Evolutionary conservation across 1,284 basidiomycete genomes (phyloP), one percentile per base, ranked within the genome.

Genomic region (Erythrobasidium hasegawianum): DNA sequence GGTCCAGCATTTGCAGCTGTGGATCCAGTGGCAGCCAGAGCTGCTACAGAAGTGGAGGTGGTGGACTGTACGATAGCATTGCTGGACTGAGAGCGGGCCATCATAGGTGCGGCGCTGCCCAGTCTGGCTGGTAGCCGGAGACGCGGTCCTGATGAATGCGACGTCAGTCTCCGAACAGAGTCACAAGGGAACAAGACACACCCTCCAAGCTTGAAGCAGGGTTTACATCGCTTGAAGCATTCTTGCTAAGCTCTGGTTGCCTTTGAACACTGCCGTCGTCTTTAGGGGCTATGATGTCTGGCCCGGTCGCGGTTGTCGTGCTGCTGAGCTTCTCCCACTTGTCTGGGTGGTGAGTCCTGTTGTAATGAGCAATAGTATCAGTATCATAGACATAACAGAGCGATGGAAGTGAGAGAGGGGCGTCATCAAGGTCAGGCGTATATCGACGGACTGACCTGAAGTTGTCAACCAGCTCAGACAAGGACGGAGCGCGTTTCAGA

Each of bases 61-160:
- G 20, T 26, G 14, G 59, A 62, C 16, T 45, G 53, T 16, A 65
- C 45, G 54, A 58, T 58, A 13, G 62, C 55, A 26, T 58, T 57
- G 26, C 55, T 50, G 39, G 62, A 65, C 1, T 57, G 41, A 41
- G 62, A 65, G 16, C 62, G 62, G 45, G 56, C 53, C 38, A 65
- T 41, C 27, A 58, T 43, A 24, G 62, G 62, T n/a, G 62, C 62
- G n/a, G n/a, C n/a, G 41, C 47, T 52, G 55, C 62, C 50, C 4
- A 65, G 62, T 13, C 62, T 41, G 29, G 62, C 62, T 52, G 62
- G 54, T 22, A 58, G 62, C 13, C 62, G 54, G 1, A 65, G 43
- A 24, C 62, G 55, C 2, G 56, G 43, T n/a, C 27, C 56, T 24
- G 18, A 11, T 5, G 5, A 27, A 33, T 8, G n/a, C 24, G n/a